Evolutionary conservation across 1,139 yeast genomes (phyloP), one percentile per base, ranked within the genome.

Genomic region (Pichia sp.): DNA sequence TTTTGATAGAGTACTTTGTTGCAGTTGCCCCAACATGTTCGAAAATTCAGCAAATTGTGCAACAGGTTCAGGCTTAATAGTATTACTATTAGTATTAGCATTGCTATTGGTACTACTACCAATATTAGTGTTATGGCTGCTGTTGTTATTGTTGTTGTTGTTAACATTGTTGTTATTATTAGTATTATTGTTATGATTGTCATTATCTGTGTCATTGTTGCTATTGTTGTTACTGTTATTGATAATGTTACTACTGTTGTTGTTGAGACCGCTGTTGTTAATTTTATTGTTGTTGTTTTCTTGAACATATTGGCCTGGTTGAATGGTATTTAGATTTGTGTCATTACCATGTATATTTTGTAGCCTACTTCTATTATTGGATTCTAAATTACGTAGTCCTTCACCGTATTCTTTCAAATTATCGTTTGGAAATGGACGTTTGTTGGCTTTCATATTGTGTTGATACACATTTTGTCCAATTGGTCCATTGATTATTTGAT

Each of bases 381-480:
- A 74, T 55, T 79, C 84, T 61, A 79, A 66, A 46, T 77, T 61
- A 74, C 77, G 73, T 55, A 79, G 68, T 62, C 79, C 81, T 69
- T 73, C 77, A 61, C 79, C 83, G 59, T 79, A 79, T 59, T 79
- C 84, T 58, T 76, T 80, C 42, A 79, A 49, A 18, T 51, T 46
- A n/a, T 52, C 52, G 19, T 34, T 58, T 14, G 67, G 66, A 44
- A 49, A 58, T 31, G 57, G 61, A 45, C 56, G 58, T 34, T 53
- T 56, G 34, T 60, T 53, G 10, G 31, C 19, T 27, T 27, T 36
- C 7, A 18, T 31, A 27, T 27, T 38, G 5, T 43, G 30, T n/a
- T 43, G 28, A 44, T 39, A 27, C 8, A 22, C 30, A 22, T 31
- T 45, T 7, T 33, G 27, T 16, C 42, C 19, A 19, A 9, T 36